phyloP scores from a whole-genome alignment of 805 yeast species.

The Suhomyces faveliae region DNA sequence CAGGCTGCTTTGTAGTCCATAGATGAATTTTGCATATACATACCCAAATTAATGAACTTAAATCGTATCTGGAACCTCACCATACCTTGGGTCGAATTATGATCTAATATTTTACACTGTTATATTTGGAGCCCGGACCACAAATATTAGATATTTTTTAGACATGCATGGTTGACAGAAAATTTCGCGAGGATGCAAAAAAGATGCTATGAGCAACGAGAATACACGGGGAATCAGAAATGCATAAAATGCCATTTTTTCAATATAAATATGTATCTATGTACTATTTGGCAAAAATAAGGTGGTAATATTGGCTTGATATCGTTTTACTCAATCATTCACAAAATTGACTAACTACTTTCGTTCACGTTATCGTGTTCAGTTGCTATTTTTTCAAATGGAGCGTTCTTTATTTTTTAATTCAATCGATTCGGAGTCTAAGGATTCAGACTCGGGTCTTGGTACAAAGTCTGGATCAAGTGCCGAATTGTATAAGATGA shows the following conservation, averaged over 20 bases:
- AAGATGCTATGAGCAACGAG: no score
- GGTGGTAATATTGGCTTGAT: no score
- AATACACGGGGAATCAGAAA: no score
- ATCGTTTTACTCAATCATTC: no score
- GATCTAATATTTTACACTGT: no score
- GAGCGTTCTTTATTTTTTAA: neutral
- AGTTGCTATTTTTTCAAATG: no score
- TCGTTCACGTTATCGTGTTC: no score
- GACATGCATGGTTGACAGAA: neutral
- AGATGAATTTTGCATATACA: neutral
- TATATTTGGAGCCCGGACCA: neutral
- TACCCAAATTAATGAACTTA: neutral
- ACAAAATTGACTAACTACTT: no score
- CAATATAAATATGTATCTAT: no score
- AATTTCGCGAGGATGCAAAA: neutral
- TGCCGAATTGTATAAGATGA: slow-evolving; percentile 19
- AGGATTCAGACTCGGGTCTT: neutral
- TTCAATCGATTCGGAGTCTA: neutral
- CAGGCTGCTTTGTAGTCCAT: slow-evolving; percentile 1
- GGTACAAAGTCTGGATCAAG: slow-evolving; percentile 17
- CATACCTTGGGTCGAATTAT: no score
- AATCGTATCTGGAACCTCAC: no score
- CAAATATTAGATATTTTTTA: neutral
- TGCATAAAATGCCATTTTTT: no score
- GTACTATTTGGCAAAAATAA: neutral